Evolutionary conservation across 805 yeast genomes (phyloP).

Genomic region (Candida wancherniae): DNA sequence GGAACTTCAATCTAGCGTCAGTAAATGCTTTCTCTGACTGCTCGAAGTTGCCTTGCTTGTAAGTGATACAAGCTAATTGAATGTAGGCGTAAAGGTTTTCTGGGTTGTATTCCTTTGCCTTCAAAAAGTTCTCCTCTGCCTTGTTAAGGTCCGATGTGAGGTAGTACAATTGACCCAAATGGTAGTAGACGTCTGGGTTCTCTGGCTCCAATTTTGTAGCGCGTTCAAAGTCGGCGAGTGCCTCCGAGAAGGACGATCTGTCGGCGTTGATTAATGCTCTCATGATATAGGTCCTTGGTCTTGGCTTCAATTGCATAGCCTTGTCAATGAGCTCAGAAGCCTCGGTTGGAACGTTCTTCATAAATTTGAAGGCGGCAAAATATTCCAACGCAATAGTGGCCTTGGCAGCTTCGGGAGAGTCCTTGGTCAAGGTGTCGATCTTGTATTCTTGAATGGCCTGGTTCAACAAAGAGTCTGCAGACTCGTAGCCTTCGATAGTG

Average conservation of each 20-base stretch:
- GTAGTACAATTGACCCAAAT: conserved; percentile 88
- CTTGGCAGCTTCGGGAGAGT: conserved; percentile 34
- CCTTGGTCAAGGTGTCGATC: conserved; percentile 26
- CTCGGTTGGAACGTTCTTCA: conserved; percentile 64
- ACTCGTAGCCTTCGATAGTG: conserved; percentile 55
- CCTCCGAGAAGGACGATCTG: conserved; percentile 55
- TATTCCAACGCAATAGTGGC: conserved; percentile 77
- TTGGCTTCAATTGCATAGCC: conserved; percentile 64
- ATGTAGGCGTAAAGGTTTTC: conserved; percentile 79
- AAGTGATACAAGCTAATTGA: conserved; percentile 88
- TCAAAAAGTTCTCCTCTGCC: conserved; percentile 71
- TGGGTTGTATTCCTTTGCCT: conserved; percentile 70
- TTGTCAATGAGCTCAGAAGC: conserved; percentile 62
- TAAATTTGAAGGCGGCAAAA: conserved; percentile 75
- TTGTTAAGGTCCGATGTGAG: conserved; percentile 66
- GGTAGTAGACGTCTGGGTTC: conserved; percentile 84
- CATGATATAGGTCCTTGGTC: conserved; percentile 77
- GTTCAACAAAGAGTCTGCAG: conserved; percentile 52
- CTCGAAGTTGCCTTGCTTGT: conserved; percentile 63
- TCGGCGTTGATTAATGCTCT: conserved; percentile 83
- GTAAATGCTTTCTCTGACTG: conserved; percentile 63
- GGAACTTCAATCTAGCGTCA: conserved; percentile 69
- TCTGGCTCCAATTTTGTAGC: conserved; percentile 68
- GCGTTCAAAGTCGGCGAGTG: conserved; percentile 59
- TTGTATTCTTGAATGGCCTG: conserved; percentile 54